Percentiles rank a stretch among this genome's conserved stretches.
These are phyloP conservation scores for Corylus americana DNA, from an alignment of 306 rosid genomes.

Conservation along the genomic window DNA sequence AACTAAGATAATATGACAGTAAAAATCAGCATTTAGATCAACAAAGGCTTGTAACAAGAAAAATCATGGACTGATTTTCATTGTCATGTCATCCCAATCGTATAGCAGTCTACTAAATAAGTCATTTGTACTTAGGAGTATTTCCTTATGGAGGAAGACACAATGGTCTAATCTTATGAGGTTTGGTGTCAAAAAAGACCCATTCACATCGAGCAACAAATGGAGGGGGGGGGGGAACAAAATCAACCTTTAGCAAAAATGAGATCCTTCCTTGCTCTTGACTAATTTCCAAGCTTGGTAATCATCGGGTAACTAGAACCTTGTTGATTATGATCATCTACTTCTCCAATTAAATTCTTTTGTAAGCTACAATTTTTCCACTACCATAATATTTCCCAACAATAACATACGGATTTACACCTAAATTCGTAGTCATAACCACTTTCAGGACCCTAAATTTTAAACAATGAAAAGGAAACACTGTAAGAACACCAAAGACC, in stretches of 20 bases:
- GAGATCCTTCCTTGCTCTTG: not conserved
- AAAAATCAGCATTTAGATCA: too few relatives aligned
- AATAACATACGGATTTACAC: not conserved
- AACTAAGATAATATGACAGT: too few relatives aligned
- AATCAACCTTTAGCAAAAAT: not conserved
- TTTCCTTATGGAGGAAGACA: not conserved
- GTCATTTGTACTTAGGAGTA: not conserved
- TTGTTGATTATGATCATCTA: too few relatives aligned
- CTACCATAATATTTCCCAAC: not conserved
- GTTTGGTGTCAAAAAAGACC: not conserved
- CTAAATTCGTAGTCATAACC: conserved; percentile 10
- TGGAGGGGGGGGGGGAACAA: not conserved
- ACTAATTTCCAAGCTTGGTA: not conserved
- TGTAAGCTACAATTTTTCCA: not conserved
- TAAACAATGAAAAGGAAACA: not conserved
- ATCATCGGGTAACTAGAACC: too few relatives aligned
- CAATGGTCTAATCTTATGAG: not conserved
- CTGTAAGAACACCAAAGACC: not conserved
- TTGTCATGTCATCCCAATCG: too few relatives aligned
- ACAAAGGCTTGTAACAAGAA: too few relatives aligned
- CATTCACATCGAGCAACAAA: not conserved
- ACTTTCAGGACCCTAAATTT: conserved; percentile 8
- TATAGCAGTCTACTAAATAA: too few relatives aligned
- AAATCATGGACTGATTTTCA: too few relatives aligned
- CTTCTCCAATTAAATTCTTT: not conserved